phyloP scores from a whole-genome alignment of 495 filamentous ascomycete genomes.

The Tuber indicum region DNA sequence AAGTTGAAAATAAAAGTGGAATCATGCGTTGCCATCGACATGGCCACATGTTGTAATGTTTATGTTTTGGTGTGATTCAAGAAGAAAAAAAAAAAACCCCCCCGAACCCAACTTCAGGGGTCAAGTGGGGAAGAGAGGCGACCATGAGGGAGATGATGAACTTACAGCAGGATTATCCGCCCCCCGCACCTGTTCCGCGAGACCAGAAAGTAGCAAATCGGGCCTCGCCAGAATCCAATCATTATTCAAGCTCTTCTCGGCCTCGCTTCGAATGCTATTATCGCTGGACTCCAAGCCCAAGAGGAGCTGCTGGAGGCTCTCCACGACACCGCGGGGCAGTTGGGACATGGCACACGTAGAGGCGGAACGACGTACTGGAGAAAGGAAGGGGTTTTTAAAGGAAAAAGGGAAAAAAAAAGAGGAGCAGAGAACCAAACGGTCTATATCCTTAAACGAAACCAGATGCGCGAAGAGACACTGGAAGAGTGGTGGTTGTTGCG shows the following conservation, averaged over 20 bases:
- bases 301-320: slow-evolving; percentile 76
- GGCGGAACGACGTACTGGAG: background rate
- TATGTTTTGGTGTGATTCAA: slow-evolving; percentile 21
- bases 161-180: slow-evolving; percentile 59
- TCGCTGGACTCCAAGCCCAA: slow-evolving; percentile 82
- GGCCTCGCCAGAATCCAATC: slow-evolving; percentile 78
- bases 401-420: slow-evolving; percentile 10
- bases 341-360: slow-evolving; percentile 22
- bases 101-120: slow-evolving; percentile 11
- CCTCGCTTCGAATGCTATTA: slow-evolving; percentile 73
- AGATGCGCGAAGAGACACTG: slow-evolving; percentile 8
- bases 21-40: background rate
- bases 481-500: slow-evolving; percentile 16
- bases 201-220: slow-evolving; percentile 81
- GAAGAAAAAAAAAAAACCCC: slow-evolving; percentile 4
- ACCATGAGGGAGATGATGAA: slow-evolving; percentile 20
- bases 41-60: background rate
- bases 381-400: slow-evolving; percentile 6
- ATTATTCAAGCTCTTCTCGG: slow-evolving; percentile 80
- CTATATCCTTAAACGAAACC: slow-evolving; percentile 11
- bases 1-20: slow-evolving; percentile 3
- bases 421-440: slow-evolving; percentile 11
- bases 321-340: slow-evolving; percentile 71
- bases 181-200: slow-evolving; percentile 78
- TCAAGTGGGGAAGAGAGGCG: slow-evolving; percentile 4